phyloP scores from a whole-genome alignment of 257 asterid species.

The Solanum sitiens region DNA sequence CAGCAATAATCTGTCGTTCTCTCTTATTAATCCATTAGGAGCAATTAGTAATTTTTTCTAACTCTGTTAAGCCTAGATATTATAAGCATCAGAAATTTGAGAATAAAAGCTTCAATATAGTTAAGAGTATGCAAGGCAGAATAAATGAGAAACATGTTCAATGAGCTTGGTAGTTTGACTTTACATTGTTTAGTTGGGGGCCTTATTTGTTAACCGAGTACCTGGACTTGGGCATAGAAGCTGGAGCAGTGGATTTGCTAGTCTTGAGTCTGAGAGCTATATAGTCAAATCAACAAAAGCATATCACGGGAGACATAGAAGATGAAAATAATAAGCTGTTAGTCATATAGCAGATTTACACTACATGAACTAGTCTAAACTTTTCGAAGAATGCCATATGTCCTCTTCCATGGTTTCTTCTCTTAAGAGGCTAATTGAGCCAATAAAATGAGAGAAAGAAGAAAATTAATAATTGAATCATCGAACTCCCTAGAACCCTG shows the following conservation, averaged over 20 bases:
- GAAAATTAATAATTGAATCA: neutral
- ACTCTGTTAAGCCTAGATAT: neutral
- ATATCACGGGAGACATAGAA: neutral
- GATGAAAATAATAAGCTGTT: neutral
- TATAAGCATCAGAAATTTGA: neutral
- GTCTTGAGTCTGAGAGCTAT: neutral
- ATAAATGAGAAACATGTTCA: neutral
- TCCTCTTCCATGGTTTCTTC: neutral
- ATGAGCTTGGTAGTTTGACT: neutral
- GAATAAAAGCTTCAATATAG: neutral
- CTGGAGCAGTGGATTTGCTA: neutral
- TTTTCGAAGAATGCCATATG: neutral
- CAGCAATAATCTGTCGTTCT: neutral
- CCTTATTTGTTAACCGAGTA: neutral
- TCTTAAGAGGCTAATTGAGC: neutral
- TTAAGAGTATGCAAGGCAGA: neutral
- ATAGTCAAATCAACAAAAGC: neutral
- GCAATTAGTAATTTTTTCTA: neutral
- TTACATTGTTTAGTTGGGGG: neutral
- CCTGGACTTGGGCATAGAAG: conserved; percentile 1
- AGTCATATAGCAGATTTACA: neutral
- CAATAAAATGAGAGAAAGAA: neutral
- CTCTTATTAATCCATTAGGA: neutral
- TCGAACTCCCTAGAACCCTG: neutral
- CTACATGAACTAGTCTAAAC: neutral